phyloP scores from a whole-genome alignment of 2,329 filamentous ascomycete species.

The Fusarium verticillioides region DNA sequence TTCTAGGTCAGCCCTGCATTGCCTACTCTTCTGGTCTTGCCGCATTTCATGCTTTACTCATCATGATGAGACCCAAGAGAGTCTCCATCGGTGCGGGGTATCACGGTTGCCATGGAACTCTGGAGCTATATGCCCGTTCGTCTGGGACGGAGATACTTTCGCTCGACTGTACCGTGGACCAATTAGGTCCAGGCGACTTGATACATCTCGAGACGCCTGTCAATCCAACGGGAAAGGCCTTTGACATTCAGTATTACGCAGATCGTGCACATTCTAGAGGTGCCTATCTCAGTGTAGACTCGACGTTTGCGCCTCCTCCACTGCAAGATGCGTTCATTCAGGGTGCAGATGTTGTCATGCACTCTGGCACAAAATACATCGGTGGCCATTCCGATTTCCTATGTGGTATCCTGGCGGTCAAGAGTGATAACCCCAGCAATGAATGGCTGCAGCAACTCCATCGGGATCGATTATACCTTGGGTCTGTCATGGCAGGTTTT shows the following conservation, averaged over 20 bases:
- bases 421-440: constrained; percentile 62
- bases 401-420: constrained; percentile 74
- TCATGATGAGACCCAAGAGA: constrained; percentile 83
- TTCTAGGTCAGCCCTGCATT: constrained; percentile 75
- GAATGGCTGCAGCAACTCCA: constrained; percentile 70
- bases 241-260: constrained; percentile 76
- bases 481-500: constrained; percentile 85
- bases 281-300: constrained; percentile 83
- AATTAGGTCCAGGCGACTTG: constrained; percentile 80
- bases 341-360: constrained; percentile 89
- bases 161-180: constrained; percentile 72
- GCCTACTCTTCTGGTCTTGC: constrained; percentile 87
- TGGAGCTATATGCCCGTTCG: constrained; percentile 77
- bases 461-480: constrained; percentile 77
- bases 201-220: constrained; percentile 93
- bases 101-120: constrained; percentile 91
- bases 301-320: constrained; percentile 91
- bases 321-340: constrained; percentile 84
- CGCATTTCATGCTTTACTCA: constrained; percentile 86
- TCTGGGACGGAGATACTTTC: constrained; percentile 78
- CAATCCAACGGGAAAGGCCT: constrained; percentile 87
- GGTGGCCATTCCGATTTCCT: constrained; percentile 95
- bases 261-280: constrained; percentile 76
- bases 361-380: constrained; percentile 94
- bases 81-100: constrained; percentile 88